phyloP scores from a whole-genome alignment of 108 stramenopile genomes.

The Conticribra guillardii region DNA sequence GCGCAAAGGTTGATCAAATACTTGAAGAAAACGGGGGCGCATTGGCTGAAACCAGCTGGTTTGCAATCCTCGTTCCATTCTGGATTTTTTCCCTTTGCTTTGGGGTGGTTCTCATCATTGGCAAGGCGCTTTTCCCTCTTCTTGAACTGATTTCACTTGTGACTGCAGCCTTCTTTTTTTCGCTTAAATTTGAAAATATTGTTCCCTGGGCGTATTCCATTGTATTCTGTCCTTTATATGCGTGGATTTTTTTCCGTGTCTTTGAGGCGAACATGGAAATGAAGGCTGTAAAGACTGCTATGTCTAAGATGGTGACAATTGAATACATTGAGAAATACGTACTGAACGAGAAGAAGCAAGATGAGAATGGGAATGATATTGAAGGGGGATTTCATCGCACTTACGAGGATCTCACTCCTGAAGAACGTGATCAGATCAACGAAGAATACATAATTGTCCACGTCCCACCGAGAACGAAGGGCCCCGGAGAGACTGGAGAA shows the following conservation, averaged over 20 bases:
- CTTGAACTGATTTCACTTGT: conserved; percentile 59
- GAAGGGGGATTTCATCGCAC: conserved; percentile 45
- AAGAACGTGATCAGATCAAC: conserved; percentile 65
- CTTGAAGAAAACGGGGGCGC: conserved; percentile 52
- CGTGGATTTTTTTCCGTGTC: conserved; percentile 46
- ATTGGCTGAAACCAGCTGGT: conserved; percentile 63
- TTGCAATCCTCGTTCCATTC: conserved; percentile 60
- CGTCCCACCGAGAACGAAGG: conserved; percentile 59
- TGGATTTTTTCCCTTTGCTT: conserved; percentile 60
- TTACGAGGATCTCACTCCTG: conserved; percentile 63
- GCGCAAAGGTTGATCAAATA: conserved; percentile 75
- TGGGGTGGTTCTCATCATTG: conserved; percentile 43
- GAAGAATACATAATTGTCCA: conserved; percentile 53
- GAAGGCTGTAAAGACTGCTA: conserved; percentile 32
- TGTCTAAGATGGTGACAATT: conserved; percentile 67
- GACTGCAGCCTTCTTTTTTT: conserved; percentile 46
- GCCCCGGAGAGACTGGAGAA: conserved; percentile 40
- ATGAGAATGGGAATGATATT: conserved; percentile 48
- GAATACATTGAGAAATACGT: conserved; percentile 61
- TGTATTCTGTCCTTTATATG: conserved; percentile 47
- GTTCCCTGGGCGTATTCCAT: conserved; percentile 33
- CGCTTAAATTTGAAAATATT: conserved; percentile 46
- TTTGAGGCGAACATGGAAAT: conserved; percentile 37
- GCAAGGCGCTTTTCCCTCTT: conserved; percentile 35
- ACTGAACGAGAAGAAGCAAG: conserved; percentile 58